A percentile compares a stretch with the other conserved stretches of the same genome.
phyloP scores from a whole-genome alignment of 2,329 filamentous ascomycete genomes.

The Chaetomium globosum region DNA sequence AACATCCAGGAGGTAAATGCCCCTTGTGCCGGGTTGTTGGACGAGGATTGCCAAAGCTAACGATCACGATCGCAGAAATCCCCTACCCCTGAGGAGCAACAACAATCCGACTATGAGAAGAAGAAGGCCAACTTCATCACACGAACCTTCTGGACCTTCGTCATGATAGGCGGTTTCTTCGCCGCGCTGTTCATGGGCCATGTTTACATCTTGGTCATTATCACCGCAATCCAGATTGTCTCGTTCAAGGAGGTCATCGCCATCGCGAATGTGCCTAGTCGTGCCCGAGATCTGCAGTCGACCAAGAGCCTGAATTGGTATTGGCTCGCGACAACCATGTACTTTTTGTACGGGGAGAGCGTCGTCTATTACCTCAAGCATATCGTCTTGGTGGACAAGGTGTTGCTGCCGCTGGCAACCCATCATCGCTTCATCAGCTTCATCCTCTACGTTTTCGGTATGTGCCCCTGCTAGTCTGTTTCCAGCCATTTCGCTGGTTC shows the following conservation, averaged over 20 bases:
- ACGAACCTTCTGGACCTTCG: constrained; percentile 93
- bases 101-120: constrained; percentile 81
- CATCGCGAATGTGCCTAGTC: constrained; percentile 91
- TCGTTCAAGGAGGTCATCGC: constrained; percentile 99
- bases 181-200: constrained; percentile 90
- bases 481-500: not conserved
- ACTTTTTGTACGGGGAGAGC: constrained; percentile 97
- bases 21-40: not conserved
- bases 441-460: constrained; percentile 95
- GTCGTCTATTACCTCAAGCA: constrained; percentile 99
- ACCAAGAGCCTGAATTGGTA: constrained; percentile 99
- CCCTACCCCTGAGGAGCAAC: constrained; percentile 45
- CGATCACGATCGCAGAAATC: constrained; percentile 46
- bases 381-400: constrained; percentile 90
- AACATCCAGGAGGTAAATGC: constrained; percentile 45
- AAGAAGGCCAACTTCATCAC: constrained; percentile 98
- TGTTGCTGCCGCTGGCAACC: constrained; percentile 88
- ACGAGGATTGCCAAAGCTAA: constrained; percentile 27
- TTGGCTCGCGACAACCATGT: constrained; percentile 98
- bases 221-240: constrained; percentile 91
- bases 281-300: constrained; percentile 85
- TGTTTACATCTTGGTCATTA: constrained; percentile 92
- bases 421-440: constrained; percentile 99
- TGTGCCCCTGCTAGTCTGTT: constrained; percentile 40
- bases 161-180: constrained; percentile 97